phyloP scores from a whole-genome alignment of 2,329 filamentous ascomycete species.

The Penicillium nordicum region DNA sequence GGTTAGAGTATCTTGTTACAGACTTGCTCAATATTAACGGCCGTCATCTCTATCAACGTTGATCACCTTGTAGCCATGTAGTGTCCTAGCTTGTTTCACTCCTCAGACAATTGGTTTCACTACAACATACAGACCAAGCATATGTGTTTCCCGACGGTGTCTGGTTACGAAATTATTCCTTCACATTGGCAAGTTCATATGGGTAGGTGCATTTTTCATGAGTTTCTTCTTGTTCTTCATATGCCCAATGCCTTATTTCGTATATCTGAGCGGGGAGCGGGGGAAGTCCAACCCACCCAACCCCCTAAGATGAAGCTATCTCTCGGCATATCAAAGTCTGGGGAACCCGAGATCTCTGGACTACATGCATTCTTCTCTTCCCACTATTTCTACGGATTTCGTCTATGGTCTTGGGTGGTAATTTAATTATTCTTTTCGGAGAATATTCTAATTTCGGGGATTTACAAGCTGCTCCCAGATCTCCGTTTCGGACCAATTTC shows the following conservation, averaged over 20 bases:
- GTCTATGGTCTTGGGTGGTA: neutral
- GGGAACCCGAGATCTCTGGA: constrained; percentile 14
- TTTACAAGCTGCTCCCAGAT: constrained; percentile 6
- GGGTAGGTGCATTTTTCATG: too few relatives aligned
- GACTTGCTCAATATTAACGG: constrained; percentile 14
- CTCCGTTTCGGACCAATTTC: neutral
- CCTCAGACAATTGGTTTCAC: neutral
- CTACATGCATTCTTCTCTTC: constrained; percentile 6
- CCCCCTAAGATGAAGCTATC: neutral
- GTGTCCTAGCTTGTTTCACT: too few relatives aligned
- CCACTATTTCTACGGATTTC: neutral
- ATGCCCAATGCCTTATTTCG: neutral
- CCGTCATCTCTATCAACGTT: neutral
- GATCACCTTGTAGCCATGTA: neutral
- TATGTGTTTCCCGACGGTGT: neutral
- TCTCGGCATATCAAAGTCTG: constrained; percentile 5
- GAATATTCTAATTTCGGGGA: constrained; percentile 13
- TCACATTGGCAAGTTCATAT: neutral
- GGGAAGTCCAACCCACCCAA: neutral
- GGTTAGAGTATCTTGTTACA: constrained; percentile 11
- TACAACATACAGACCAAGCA: neutral
- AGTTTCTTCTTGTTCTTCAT: neutral
- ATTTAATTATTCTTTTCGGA: constrained; percentile 3
- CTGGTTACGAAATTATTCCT: neutral
- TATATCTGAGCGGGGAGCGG: constrained; percentile 1